Conservation (phyloP, 2,329 filamentous ascomycete species). For the Paracorniculantispora psalliotae region DNA sequence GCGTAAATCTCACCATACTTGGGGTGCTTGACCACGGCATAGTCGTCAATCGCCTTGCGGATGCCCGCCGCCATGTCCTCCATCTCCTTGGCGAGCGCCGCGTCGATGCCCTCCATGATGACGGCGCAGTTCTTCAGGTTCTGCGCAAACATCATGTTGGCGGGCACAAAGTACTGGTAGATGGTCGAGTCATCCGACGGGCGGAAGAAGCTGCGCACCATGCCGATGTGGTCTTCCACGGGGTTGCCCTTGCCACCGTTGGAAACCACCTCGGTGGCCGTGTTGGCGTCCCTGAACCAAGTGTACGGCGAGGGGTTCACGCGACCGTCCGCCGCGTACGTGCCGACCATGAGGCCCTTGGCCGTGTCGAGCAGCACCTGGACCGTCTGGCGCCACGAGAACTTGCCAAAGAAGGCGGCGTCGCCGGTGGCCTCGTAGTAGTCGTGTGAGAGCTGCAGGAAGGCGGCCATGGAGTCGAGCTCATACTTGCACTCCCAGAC, state of each 20-base stretch:
- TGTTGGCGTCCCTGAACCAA: slow-evolving; percentile 68
- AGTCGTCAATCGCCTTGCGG: slow-evolving; percentile 59
- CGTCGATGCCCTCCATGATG: slow-evolving; percentile 40
- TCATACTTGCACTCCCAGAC: slow-evolving; percentile 98
- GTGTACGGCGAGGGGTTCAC: slow-evolving; percentile 62
- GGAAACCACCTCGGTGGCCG: slow-evolving; percentile 74
- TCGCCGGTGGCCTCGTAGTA: slow-evolving; percentile 74
- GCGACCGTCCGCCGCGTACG: slow-evolving; percentile 58
- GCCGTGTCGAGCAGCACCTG: slow-evolving; percentile 65
- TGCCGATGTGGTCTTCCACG: slow-evolving; percentile 69
- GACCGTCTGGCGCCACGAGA: slow-evolving; percentile 68
- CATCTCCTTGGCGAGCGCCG: slow-evolving; percentile 56
- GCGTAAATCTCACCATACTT: slow-evolving; percentile 62
- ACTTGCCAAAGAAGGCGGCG: slow-evolving; percentile 65
- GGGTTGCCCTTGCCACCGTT: slow-evolving; percentile 77
- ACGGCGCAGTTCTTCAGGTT: slow-evolving; percentile 50
- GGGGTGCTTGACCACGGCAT: slow-evolving; percentile 61
- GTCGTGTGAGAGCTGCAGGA: slow-evolving; percentile 74
- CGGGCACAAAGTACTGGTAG: slow-evolving; percentile 81
- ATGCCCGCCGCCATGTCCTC: slow-evolving; percentile 50
- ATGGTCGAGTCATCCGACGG: slow-evolving; percentile 86
- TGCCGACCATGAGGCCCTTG: slow-evolving; percentile 65
- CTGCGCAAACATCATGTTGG: slow-evolving; percentile 77
- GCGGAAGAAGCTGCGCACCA: slow-evolving; percentile 82
- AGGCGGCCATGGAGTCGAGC: slow-evolving; percentile 83